Percentiles rank a stretch among this genome's conserved stretches.
Evolutionary conservation across 2,329 filamentous ascomycete species (phyloP).

Genomic region (Hypoxylon sp.): DNA sequence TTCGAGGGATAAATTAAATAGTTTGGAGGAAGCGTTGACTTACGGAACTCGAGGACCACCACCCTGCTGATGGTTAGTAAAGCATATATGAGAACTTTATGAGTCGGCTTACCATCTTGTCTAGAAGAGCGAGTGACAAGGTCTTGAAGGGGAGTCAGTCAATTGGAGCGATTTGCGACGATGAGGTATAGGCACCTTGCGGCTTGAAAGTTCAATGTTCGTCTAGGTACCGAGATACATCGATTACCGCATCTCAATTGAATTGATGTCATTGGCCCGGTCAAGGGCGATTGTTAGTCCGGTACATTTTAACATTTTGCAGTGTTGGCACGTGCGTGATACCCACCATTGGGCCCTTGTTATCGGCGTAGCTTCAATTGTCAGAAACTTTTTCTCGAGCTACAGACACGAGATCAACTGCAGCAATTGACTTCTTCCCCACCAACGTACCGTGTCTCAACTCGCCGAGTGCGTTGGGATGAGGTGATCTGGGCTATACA

Average conservation of each 20-base stretch:
- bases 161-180: slow-evolving; percentile 54
- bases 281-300: slow-evolving; percentile 34
- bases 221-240: slow-evolving; percentile 18
- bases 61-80: slow-evolving; percentile 71
- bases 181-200: slow-evolving; percentile 26
- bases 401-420: slow-evolving; percentile 50
- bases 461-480: slow-evolving; percentile 45
- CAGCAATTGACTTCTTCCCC: slow-evolving; percentile 38
- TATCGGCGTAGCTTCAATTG: slow-evolving; percentile 45
- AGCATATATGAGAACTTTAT: background rate
- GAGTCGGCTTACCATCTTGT: slow-evolving; percentile 69
- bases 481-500: slow-evolving; percentile 44
- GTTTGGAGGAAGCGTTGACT: slow-evolving; percentile 52
- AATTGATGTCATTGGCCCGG: slow-evolving; percentile 29
- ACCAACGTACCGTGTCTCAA: slow-evolving; percentile 47
- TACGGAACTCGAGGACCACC: slow-evolving; percentile 79
- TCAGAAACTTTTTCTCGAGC: slow-evolving; percentile 53
- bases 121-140: slow-evolving; percentile 50
- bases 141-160: slow-evolving; percentile 52
- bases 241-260: slow-evolving; percentile 29
- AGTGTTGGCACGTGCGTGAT: slow-evolving; percentile 27
- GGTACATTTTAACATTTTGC: background rate
- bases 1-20: slow-evolving; percentile 10
- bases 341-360: slow-evolving; percentile 33
- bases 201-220: slow-evolving; percentile 22